These are phyloP conservation scores for Colletotrichum salicis DNA, from an alignment of 2,329 filamentous ascomycete genomes.

Conservation along the genomic window DNA sequence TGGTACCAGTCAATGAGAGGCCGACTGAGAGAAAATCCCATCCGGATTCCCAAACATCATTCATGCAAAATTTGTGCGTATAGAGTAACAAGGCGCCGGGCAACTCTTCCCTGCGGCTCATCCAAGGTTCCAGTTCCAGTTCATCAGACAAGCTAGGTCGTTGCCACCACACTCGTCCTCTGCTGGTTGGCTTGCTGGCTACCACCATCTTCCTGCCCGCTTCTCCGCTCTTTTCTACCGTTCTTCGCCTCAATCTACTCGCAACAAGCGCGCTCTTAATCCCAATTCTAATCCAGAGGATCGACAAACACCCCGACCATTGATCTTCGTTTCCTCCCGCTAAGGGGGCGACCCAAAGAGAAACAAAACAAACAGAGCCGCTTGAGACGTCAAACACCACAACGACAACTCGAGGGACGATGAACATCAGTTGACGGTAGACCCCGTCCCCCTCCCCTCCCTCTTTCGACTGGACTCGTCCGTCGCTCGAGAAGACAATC, in stretches of 20 bases:
- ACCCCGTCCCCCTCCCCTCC: background rate
- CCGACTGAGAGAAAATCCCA: background rate
- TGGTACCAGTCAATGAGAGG: conserved; percentile 14
- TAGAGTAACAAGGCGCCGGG: background rate
- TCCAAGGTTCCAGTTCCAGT: background rate
- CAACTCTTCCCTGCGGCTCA: background rate
- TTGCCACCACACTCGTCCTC: background rate
- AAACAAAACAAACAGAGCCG: conserved; percentile 19
- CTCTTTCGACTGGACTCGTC: background rate
- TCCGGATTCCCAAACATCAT: conserved; percentile 15
- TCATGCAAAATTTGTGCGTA: conserved; percentile 11
- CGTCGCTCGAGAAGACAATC: background rate
- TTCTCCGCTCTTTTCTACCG: conserved; percentile 11
- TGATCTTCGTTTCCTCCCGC: conserved; percentile 21
- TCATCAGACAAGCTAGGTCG: background rate
- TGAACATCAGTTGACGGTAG: conserved; percentile 19
- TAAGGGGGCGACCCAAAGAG: background rate
- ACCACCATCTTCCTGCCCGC: background rate
- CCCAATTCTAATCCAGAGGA: conserved; percentile 15
- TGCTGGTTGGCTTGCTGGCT: background rate
- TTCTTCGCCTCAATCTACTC: conserved; percentile 18
- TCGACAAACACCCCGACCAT: conserved; percentile 28
- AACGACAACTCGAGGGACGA: conserved; percentile 7
- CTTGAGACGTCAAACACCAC: background rate
- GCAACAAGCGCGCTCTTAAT: conserved; percentile 17